A percentile compares a stretch with the other conserved stretches of the same genome.
Conservation (phyloP, 768 basidiomycete genomes). For the Phlebiopsis flavidoalba region DNA sequence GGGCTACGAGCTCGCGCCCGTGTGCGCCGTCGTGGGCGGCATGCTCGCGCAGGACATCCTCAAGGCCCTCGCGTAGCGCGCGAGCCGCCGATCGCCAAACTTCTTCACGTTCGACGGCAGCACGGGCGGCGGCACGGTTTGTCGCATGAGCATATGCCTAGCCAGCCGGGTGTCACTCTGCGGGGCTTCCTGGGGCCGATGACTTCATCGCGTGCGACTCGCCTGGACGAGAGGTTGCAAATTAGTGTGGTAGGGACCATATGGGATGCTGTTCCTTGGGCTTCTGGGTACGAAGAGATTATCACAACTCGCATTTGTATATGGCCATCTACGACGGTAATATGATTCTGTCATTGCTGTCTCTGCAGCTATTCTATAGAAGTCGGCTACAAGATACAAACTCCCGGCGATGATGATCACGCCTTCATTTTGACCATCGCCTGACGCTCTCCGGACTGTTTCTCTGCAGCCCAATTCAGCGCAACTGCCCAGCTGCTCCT, state of each 20-base stretch:
- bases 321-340: not conserved
- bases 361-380: conserved; percentile 52
- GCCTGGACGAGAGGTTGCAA: not conserved
- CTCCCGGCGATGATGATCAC: conserved; percentile 83
- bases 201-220: not conserved
- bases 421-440: conserved; percentile 17
- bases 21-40: conserved; percentile 93
- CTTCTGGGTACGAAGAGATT: not conserved
- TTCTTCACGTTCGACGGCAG: conserved; percentile 86
- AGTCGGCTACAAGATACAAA: conserved; percentile 90
- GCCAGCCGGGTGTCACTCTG: not conserved
- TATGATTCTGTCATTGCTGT: not conserved
- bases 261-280: not conserved
- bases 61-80: conserved; percentile 84
- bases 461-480: conserved; percentile 36
- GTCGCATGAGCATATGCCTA: conserved; percentile 40
- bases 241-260: not conserved
- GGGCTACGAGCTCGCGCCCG: conserved; percentile 82
- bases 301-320: not conserved
- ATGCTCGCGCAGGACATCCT: conserved; percentile 93
- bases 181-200: not conserved
- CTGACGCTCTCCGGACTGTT: conserved; percentile 13
- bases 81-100: conserved; percentile 91
- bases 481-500: conserved; percentile 40
- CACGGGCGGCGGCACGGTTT: conserved; percentile 71